Evolutionary conservation across 139 green algal genomes (phyloP).

Genomic region (Asterochloris erici): DNA sequence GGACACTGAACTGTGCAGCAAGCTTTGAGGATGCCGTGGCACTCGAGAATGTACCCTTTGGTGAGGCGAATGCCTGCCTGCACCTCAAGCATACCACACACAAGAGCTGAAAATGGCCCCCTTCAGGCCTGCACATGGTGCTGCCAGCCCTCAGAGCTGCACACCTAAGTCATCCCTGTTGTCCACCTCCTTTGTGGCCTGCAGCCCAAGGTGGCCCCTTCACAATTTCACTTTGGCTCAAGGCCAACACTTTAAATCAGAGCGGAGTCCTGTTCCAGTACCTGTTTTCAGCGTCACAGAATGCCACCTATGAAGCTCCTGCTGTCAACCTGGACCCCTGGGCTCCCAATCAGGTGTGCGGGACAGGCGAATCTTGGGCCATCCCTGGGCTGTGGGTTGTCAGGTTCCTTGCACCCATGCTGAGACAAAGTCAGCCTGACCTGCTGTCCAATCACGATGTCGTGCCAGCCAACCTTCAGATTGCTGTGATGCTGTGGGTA

Average conservation of each 20-base stretch:
- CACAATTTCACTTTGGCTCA: slow-evolving; percentile 63
- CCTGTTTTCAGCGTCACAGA: slow-evolving; percentile 39
- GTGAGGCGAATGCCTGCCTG: too few species aligned
- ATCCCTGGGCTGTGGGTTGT: background rate
- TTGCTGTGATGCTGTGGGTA: background rate
- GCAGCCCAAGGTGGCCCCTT: slow-evolving; percentile 42
- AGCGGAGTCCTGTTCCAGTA: slow-evolving; percentile 39
- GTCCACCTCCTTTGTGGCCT: background rate
- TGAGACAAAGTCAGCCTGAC: background rate
- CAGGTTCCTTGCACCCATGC: slow-evolving; percentile 13
- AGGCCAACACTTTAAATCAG: slow-evolving; percentile 13
- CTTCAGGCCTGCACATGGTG: too few species aligned
- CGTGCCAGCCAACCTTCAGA: background rate
- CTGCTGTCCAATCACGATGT: background rate
- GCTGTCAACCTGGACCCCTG: background rate
- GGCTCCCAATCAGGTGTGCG: too few species aligned
- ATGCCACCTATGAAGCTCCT: background rate
- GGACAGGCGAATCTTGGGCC: too few species aligned
- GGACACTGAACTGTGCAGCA: too few species aligned
- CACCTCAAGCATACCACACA: too few species aligned
- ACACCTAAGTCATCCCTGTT: too few species aligned
- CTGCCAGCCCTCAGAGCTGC: too few species aligned
- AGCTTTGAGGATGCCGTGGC: too few species aligned
- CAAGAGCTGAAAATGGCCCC: too few species aligned
- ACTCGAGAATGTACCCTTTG: too few species aligned